Conservation (phyloP, 1,284 basidiomycete genomes). For the Boletellus deceptivus region DNA sequence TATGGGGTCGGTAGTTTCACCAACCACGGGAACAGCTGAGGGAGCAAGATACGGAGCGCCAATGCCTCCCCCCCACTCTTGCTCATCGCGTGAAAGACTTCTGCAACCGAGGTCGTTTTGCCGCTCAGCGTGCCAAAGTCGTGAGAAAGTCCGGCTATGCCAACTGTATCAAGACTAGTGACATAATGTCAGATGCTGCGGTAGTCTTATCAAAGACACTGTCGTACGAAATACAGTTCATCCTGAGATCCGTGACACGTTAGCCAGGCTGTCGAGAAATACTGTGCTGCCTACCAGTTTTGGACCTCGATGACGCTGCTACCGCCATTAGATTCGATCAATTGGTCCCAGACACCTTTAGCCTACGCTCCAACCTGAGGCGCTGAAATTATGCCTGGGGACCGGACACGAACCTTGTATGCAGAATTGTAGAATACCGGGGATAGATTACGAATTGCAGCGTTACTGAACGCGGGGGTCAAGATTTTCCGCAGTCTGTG, state of each 20-base stretch:
- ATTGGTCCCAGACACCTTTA: slow-evolving; percentile 46
- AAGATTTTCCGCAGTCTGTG: slow-evolving; percentile 45
- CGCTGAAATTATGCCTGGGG: not conserved
- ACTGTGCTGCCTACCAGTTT: slow-evolving; percentile 15
- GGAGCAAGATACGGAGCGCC: slow-evolving; percentile 34
- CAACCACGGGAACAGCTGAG: slow-evolving; percentile 43
- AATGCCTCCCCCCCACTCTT: slow-evolving; percentile 22
- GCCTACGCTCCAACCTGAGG: slow-evolving; percentile 28
- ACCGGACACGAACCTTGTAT: slow-evolving; percentile 27
- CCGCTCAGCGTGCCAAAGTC: slow-evolving; percentile 55
- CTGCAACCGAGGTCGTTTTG: slow-evolving; percentile 42
- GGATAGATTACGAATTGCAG: slow-evolving; percentile 42
- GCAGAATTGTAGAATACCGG: slow-evolving; percentile 45
- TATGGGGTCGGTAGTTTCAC: slow-evolving; percentile 43
- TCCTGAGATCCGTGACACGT: slow-evolving; percentile 33
- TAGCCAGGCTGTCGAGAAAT: slow-evolving; percentile 10
- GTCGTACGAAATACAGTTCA: slow-evolving; percentile 49
- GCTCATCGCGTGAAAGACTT: slow-evolving; percentile 44
- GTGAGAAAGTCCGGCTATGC: slow-evolving; percentile 61
- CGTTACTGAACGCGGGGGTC: slow-evolving; percentile 47
- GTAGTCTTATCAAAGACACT: slow-evolving; percentile 10
- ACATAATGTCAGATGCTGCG: slow-evolving; percentile 23
- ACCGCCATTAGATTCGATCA: slow-evolving; percentile 38
- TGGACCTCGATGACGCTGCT: slow-evolving; percentile 46
- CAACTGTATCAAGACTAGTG: slow-evolving; percentile 53